Percentiles rank a stretch among this genome's conserved stretches.
Evolutionary conservation across 352 stramenopile genomes (phyloP).

Genomic region (Pythium monospermum): DNA sequence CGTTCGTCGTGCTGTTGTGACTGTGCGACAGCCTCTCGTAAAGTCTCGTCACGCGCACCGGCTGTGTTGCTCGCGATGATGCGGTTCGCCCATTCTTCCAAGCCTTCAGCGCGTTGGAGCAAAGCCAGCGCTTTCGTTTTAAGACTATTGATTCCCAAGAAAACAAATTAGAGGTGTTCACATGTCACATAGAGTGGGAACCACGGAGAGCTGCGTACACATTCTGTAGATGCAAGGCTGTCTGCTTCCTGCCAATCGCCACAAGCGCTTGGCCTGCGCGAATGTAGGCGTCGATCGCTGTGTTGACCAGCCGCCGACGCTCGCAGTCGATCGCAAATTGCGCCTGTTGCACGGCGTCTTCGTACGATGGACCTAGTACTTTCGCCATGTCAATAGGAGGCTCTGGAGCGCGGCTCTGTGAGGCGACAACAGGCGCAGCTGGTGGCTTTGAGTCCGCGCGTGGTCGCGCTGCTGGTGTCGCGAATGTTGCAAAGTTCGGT

Average conservation of each 20-base stretch:
- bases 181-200: too few species aligned
- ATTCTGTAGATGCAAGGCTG: conserved; percentile 56
- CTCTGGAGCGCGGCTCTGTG: too few species aligned
- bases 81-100: conserved; percentile 56
- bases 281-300: conserved; percentile 72
- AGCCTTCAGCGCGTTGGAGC: conserved; percentile 63
- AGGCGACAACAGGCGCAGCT: conserved; percentile 2
- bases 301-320: conserved; percentile 49
- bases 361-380: conserved; percentile 54
- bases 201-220: conserved; percentile 50
- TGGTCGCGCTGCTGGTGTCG: background rate
- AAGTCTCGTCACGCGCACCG: conserved; percentile 20
- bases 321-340: conserved; percentile 71
- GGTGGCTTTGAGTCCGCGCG: background rate
- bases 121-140: conserved; percentile 74
- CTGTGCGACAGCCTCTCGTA: conserved; percentile 41
- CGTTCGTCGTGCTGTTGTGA: conserved; percentile 34
- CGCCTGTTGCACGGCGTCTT: conserved; percentile 50
- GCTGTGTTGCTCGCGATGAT: conserved; percentile 25
- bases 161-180: too few species aligned
- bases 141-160: conserved; percentile 32
- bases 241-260: conserved; percentile 54
- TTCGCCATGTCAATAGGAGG: conserved; percentile 27
- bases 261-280: conserved; percentile 61
- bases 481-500: conserved; percentile 16